Base-by-base conservation (phyloP, 2,329 filamentous ascomycete species). In the Beauveria asiatica region DNA sequence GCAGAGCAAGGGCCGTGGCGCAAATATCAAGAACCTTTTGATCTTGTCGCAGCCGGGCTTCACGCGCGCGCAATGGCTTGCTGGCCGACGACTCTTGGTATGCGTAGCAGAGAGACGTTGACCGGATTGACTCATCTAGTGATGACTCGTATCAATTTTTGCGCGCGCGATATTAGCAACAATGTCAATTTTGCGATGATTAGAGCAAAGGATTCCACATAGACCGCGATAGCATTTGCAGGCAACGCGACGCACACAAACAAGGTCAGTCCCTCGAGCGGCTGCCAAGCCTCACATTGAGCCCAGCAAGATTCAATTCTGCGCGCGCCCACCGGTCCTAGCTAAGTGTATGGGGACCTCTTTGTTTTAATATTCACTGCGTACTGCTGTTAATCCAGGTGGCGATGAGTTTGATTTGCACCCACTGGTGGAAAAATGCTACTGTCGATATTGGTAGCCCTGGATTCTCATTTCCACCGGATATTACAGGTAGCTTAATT, bases 391-490 rank as follows among this genome's bases (percentile, higher is more conserved):
- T 50, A 10, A n/a, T 50, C 9, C 19, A 2, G n/a, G 41, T 55
- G 41, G 52, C 52, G n/a, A 21, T 30, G 13, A 37, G 42, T 46
- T 46, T 56, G 27, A 56, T 57, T 57, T 57, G 44, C 54, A 25
- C 19, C 45, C 33, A 48, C 45, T 27, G 23, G 23, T 23, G 51
- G 21, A 2, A 25, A 25, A 42, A 54, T 16, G 11, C 23, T 44
- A 19, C 27, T 54, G 37, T 44, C 21, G 11, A 33, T 57, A 39
- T 48, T 48, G 33, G 42, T 39, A 6, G 39, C 23, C 51, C 21
- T 54, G 41, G 30, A 21, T 41, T 57, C 21, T 57, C 54, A 57
- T 48, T 57, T 57, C 54, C 54, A 44, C 42, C 44, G 54, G 54
- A 46, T 56, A 56, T 56, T 56, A 55, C 6, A 23, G 5, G 39